phyloP scores from a whole-genome alignment of 225 moss, liverwort and hornwort genomes.

The Marchantia paleacea region DNA sequence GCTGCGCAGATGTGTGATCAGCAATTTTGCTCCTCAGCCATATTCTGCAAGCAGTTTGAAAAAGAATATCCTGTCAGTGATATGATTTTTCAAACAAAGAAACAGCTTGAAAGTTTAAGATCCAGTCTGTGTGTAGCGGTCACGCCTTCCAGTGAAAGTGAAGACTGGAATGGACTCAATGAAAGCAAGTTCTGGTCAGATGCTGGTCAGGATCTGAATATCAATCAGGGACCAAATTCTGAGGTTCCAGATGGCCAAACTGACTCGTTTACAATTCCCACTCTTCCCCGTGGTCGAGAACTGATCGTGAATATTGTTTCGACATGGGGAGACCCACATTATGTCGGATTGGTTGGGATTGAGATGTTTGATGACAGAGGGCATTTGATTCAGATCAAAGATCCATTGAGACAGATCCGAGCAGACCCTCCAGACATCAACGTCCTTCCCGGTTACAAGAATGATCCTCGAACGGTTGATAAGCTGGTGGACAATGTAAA shows the following conservation, averaged over 20 bases:
- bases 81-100: constrained; percentile 21
- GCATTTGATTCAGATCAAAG: constrained; percentile 28
- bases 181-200: constrained; percentile 16
- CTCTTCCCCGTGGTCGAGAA: constrained; percentile 38
- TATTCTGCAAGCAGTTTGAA: constrained; percentile 32
- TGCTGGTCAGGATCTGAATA: constrained; percentile 8
- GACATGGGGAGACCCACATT: constrained; percentile 57
- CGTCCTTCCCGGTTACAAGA: constrained; percentile 42
- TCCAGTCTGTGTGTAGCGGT: constrained; percentile 18
- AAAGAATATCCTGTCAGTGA: constrained; percentile 20
- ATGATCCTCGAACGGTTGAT: constrained; percentile 52
- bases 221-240: constrained; percentile 15
- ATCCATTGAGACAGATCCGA: constrained; percentile 38
- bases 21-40: constrained; percentile 34
- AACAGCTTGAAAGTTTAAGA: constrained; percentile 28
- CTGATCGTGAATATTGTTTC: constrained; percentile 45
- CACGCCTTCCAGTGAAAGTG: background rate
- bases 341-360: constrained; percentile 46
- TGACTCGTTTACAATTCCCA: constrained; percentile 26
- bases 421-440: constrained; percentile 54
- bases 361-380: constrained; percentile 49
- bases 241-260: constrained; percentile 18
- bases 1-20: constrained; percentile 32
- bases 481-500: constrained; percentile 51
- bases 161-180: background rate